Evolutionary conservation across 345 rosid genomes (phyloP), one percentile per base, ranked within the genome.

Genomic region (Lepidium sativum): DNA sequence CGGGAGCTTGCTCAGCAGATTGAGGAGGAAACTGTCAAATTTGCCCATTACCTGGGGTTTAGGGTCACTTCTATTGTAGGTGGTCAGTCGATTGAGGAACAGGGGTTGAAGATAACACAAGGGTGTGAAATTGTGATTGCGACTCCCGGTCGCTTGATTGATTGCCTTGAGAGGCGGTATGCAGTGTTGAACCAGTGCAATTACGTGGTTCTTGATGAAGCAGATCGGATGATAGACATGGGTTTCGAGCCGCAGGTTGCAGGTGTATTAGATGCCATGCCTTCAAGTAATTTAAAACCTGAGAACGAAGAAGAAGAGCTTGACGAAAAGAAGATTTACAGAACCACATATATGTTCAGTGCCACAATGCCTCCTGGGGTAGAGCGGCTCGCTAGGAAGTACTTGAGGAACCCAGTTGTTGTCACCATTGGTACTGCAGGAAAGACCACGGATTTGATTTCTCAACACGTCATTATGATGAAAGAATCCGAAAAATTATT

Each of bases 261-360:
- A 44, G 97, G 88, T 3, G 97, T 94, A 20, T 63, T 90, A 68
- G 97, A 94, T 43, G 97, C 97, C 2, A 87, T 90, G 97, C 97
- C 97, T 3, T 89, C 99, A 0, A 92, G 96, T 71, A 90, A 92
- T 78, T 69, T 89, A 75, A 90, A 90, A 70, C 98, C 95, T 0
- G 97, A 90, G 72, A 94, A 94, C 75, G 99, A 94, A 73, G 99
- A 90, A 75, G 97, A 89, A 68, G 94, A 89, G 75, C 97, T 92
- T 11, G 99, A 94, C 34, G 92, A 79, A 68, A 90, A 86, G 75
- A 94, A 71, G 82, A 90, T 94, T 63, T 94, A 90, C 72, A 80
- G 95, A 32, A 94, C 99, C 1, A 94, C 97, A 20, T 94, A 94
- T 75, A 94, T 94, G 99, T 94, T 94, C 45, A 90, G 95, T 73